phyloP scores from a whole-genome alignment of 2,329 filamentous ascomycete genomes.

The Fusarium sp. region DNA sequence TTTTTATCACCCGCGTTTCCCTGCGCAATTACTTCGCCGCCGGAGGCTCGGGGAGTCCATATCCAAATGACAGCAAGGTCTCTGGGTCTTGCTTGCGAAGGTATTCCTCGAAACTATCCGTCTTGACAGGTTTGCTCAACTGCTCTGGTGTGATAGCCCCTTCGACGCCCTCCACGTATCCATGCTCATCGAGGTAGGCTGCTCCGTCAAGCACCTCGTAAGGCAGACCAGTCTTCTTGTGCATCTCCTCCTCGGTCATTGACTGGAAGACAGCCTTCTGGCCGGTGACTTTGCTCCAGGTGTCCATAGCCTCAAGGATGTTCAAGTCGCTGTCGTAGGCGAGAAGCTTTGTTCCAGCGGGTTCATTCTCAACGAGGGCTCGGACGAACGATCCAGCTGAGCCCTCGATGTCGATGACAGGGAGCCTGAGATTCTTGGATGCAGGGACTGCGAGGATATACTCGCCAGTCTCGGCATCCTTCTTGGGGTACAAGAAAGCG shows the following conservation, averaged over 20 bases:
- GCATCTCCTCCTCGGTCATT: constrained; percentile 47
- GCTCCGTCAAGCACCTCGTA: constrained; percentile 51
- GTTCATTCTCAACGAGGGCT: constrained; percentile 54
- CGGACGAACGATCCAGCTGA: constrained; percentile 57
- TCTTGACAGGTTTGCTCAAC: constrained; percentile 48
- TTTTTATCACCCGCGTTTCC: too few species aligned
- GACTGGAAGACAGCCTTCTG: constrained; percentile 47
- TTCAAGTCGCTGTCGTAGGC: constrained; percentile 55
- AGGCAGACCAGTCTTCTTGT: constrained; percentile 46
- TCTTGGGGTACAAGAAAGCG: constrained; percentile 35
- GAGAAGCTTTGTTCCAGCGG: constrained; percentile 52
- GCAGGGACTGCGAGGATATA: constrained; percentile 48
- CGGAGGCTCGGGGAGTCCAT: not conserved
- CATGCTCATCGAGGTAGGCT: constrained; percentile 50
- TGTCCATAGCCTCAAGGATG: constrained; percentile 45
- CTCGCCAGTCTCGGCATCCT: constrained; percentile 40
- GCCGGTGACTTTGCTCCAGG: constrained; percentile 51
- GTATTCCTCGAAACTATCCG: constrained; percentile 45
- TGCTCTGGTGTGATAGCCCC: constrained; percentile 51
- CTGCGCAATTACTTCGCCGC: not conserved
- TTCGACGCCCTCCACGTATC: constrained; percentile 53
- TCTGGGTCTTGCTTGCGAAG: constrained; percentile 33
- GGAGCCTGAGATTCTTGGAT: constrained; percentile 41
- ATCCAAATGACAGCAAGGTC: not conserved
- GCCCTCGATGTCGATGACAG: constrained; percentile 51